Conservation (phyloP, 2,329 filamentous ascomycete species). For the Tolypocladium cylindrosporum region DNA sequence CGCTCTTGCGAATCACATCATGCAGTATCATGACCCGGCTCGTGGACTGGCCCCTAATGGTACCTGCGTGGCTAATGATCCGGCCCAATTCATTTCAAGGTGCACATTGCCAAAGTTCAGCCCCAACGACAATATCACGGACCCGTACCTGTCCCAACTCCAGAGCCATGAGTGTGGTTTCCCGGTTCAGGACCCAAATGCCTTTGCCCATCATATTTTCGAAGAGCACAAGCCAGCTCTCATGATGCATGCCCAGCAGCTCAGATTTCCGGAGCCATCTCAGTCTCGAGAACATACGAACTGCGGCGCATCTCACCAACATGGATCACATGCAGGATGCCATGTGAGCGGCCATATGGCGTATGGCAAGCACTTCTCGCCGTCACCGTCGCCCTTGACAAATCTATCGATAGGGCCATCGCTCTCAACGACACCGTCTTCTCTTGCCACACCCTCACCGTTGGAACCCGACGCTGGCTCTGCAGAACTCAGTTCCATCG, state of each 20-base stretch:
- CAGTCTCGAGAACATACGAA: neutral
- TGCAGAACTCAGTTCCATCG: neutral
- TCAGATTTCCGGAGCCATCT: conserved; percentile 1
- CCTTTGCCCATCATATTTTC: conserved; percentile 19
- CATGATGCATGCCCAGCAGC: conserved; percentile 6
- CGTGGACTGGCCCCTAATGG: conserved; percentile 11
- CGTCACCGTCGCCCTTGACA: conserved; percentile 12
- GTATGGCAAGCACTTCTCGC: conserved; percentile 9
- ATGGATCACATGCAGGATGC: conserved; percentile 1
- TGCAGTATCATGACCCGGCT: conserved; percentile 18
- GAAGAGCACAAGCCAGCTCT: conserved; percentile 13
- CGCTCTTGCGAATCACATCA: conserved; percentile 17
- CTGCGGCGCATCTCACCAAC: neutral
- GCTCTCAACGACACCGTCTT: conserved; percentile 14
- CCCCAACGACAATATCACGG: conserved; percentile 5
- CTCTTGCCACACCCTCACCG: conserved; percentile 17
- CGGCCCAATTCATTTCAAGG: conserved; percentile 11
- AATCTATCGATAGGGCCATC: conserved; percentile 13
- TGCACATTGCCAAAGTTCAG: conserved; percentile 16
- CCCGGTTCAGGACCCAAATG: conserved; percentile 13
- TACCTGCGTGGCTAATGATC: conserved; percentile 17
- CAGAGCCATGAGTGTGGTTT: conserved; percentile 17
- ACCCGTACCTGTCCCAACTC: conserved; percentile 7
- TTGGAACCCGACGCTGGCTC: conserved; percentile 11
- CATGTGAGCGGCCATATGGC: neutral